Evolutionary conservation across 768 basidiomycete genomes (phyloP).

Genomic region (Gloeopeniophorella convolvens): DNA sequence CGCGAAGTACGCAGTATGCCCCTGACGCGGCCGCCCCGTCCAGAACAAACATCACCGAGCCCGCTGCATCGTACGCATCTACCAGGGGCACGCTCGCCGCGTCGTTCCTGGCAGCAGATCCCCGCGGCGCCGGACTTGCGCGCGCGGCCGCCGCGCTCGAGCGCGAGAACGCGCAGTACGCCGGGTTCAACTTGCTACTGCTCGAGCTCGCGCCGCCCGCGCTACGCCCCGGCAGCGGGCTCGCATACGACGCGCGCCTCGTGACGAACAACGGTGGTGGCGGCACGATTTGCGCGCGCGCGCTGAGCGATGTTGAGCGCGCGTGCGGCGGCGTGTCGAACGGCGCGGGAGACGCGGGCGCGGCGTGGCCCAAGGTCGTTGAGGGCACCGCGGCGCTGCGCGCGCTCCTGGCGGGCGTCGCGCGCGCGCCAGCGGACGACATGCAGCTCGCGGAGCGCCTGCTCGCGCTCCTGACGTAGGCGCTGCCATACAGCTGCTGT

Average conservation of each 20-base stretch:
- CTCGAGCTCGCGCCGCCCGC: conserved; percentile 36
- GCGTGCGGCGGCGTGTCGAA: conserved; percentile 63
- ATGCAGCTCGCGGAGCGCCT: conserved; percentile 48
- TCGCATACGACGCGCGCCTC: conserved; percentile 47
- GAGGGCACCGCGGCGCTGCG: conserved; percentile 47
- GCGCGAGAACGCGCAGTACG: conserved; percentile 47
- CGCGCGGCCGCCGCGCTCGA: conserved; percentile 43
- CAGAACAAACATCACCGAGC: conserved; percentile 84
- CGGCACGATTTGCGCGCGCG: conserved; percentile 46
- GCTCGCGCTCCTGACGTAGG: conserved; percentile 66
- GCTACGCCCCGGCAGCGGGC: conserved; percentile 7
- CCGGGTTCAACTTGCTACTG: conserved; percentile 78
- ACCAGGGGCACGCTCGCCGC: conserved; percentile 68
- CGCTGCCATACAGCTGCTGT: conserved; percentile 24
- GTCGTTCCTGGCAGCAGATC: conserved; percentile 56
- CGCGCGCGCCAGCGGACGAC: conserved; percentile 36
- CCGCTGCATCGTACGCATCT: conserved; percentile 37
- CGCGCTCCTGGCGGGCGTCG: conserved; percentile 34
- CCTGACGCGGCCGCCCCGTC: conserved; percentile 20
- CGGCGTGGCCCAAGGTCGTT: conserved; percentile 69
- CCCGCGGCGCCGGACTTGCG: conserved; percentile 37
- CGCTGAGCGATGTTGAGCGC: conserved; percentile 45
- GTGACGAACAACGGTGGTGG: conserved; percentile 72
- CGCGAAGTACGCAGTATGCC: neutral
- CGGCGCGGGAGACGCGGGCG: conserved; percentile 59